These are phyloP conservation scores for Ustilago bromivora DNA, from an alignment of 1,284 basidiomycete species.

Conservation along the genomic window DNA sequence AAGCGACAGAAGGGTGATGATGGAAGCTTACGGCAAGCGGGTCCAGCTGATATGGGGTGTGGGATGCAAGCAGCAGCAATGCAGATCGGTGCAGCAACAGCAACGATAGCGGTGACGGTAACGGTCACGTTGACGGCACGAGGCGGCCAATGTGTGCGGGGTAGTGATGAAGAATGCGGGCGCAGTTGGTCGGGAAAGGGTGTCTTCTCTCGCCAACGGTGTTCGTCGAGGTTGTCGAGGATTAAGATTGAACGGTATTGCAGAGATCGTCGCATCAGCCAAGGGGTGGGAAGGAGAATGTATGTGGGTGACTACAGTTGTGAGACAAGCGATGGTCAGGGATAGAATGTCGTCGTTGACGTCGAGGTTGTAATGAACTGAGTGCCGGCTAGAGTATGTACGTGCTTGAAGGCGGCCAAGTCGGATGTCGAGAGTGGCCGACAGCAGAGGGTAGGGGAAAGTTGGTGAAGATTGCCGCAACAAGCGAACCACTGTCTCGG, in stretches of 20 bases:
- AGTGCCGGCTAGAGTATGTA: not conserved
- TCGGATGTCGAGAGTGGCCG: not conserved
- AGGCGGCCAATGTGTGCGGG: not conserved
- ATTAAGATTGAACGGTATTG: not conserved
- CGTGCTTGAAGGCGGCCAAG: not conserved
- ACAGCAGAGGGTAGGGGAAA: not conserved
- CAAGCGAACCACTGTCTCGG: slow-evolving; percentile 6
- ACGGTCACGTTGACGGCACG: not conserved
- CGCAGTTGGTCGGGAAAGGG: not conserved
- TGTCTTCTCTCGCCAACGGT: slow-evolving; percentile 21
- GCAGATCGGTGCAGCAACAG: not conserved
- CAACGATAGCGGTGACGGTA: not conserved
- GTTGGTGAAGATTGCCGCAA: not conserved
- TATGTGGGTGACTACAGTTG: not conserved
- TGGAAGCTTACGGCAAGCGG: not conserved
- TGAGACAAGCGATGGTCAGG: slow-evolving; percentile 5
- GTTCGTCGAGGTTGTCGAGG: not conserved
- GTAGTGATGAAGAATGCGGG: not conserved
- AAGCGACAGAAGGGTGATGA: not conserved
- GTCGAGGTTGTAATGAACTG: not conserved
- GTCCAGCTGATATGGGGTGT: slow-evolving; percentile 6
- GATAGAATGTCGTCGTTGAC: not conserved
- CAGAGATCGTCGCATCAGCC: slow-evolving; percentile 15
- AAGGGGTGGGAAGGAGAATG: slow-evolving; percentile 42
- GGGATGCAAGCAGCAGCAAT: slow-evolving; percentile 3